Conservation (phyloP, 2,329 filamentous ascomycete species). For the Phialemoniopsis sp. region DNA sequence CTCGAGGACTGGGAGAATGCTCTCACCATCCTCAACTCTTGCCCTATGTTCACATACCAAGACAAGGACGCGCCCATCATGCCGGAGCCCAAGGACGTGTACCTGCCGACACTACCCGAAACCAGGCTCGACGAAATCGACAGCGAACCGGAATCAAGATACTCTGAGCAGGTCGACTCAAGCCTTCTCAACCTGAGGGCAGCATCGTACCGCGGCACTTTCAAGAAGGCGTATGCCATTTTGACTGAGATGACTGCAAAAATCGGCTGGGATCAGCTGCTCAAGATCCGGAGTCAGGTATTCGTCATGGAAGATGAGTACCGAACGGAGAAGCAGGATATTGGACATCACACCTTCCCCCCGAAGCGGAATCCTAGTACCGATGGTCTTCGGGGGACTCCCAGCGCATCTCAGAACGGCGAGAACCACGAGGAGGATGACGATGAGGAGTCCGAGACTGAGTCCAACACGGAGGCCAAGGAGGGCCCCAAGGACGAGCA, state of each 20-base stretch:
- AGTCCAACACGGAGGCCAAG: constrained; percentile 8
- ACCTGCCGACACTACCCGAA: constrained; percentile 82
- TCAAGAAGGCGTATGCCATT: constrained; percentile 89
- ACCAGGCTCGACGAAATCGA: constrained; percentile 95
- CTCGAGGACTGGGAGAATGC: constrained; percentile 97
- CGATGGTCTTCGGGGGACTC: constrained; percentile 69
- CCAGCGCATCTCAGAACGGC: constrained; percentile 50
- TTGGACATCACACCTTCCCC: constrained; percentile 36
- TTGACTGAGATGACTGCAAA: constrained; percentile 94
- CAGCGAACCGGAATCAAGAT: constrained; percentile 78
- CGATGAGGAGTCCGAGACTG: constrained; percentile 22
- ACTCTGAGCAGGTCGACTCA: constrained; percentile 80
- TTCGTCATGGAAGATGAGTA: constrained; percentile 99
- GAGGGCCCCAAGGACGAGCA: constrained; percentile 9
- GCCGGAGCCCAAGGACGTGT: constrained; percentile 86
- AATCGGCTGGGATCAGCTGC: constrained; percentile 94
- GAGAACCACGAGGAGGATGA: constrained; percentile 25
- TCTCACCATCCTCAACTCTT: constrained; percentile 92
- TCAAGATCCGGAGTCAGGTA: constrained; percentile 92
- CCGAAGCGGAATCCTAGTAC: constrained; percentile 72
- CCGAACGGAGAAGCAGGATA: constrained; percentile 75
- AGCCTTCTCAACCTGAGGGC: constrained; percentile 83
- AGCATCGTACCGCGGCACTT: constrained; percentile 88
- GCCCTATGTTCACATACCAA: constrained; percentile 99
- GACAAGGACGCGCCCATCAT: constrained; percentile 95